These are phyloP conservation scores for Peronosclerospora sorghi DNA, from an alignment of 352 stramenopile genomes.

Conservation along the genomic window DNA sequence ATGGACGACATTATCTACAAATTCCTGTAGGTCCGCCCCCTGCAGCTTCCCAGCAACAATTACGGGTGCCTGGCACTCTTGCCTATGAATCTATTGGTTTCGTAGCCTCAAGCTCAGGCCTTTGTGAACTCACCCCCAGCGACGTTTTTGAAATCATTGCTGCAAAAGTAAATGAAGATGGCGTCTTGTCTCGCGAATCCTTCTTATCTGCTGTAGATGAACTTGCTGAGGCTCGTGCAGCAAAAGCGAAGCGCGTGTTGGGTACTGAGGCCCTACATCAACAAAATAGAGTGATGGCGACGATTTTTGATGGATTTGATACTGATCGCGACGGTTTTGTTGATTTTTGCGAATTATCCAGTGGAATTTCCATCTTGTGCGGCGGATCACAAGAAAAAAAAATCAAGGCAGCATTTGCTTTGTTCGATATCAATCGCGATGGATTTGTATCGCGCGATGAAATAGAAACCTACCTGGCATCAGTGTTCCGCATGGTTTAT, in stretches of 20 bases:
- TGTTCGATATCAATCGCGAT: conserved; percentile 86
- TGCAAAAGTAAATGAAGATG: conserved; percentile 72
- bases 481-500: conserved; percentile 78
- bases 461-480: conserved; percentile 81
- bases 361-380: conserved; percentile 75
- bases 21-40: neutral
- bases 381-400: conserved; percentile 72
- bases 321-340: conserved; percentile 63
- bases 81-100: conserved; percentile 42
- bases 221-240: conserved; percentile 31
- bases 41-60: conserved; percentile 1
- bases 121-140: conserved; percentile 36
- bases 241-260: conserved; percentile 13
- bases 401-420: conserved; percentile 62
- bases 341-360: conserved; percentile 80
- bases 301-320: conserved; percentile 74
- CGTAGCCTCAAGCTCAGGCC: conserved; percentile 42
- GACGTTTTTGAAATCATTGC: conserved; percentile 81
- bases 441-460: conserved; percentile 72
- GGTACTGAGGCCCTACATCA: conserved; percentile 22
- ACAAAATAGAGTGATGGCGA: conserved; percentile 43
- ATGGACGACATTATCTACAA: conserved; percentile 17
- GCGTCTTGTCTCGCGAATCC: conserved; percentile 48
- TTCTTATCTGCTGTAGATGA: conserved; percentile 69
- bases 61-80: conserved; percentile 2